These are phyloP conservation scores for Saitozyma sp. DNA, from an alignment of 768 basidiomycete genomes.

Conservation along the genomic window DNA sequence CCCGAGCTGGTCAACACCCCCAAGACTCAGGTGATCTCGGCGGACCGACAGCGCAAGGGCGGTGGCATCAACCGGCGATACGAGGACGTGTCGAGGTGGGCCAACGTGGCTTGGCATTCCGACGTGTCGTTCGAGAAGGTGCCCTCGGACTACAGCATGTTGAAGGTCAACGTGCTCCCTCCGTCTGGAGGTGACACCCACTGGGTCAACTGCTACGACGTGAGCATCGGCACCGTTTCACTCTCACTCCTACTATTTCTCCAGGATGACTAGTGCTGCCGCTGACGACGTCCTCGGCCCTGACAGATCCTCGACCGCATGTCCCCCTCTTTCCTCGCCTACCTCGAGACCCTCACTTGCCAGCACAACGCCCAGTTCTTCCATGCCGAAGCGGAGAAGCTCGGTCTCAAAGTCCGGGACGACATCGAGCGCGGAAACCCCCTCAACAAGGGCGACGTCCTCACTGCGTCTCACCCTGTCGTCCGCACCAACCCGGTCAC, in stretches of 20 bases:
- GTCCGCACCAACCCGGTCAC: conserved; percentile 52
- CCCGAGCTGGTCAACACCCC: conserved; percentile 39
- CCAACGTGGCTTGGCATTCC: conserved; percentile 36
- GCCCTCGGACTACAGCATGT: conserved; percentile 43
- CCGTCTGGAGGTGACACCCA: conserved; percentile 48
- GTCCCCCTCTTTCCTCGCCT: conserved; percentile 39
- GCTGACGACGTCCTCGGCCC: no score
- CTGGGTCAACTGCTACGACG: conserved; percentile 46
- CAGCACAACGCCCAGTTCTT: conserved; percentile 52
- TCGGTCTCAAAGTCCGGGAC: conserved; percentile 41
- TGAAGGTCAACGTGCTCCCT: conserved; percentile 52
- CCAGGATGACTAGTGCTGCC: no score
- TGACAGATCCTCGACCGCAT: conserved; percentile 43
- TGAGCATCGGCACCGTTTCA: not conserved
- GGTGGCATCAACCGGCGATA: conserved; percentile 31
- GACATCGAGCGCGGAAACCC: conserved; percentile 47
- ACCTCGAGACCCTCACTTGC: conserved; percentile 49
- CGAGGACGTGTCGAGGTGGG: conserved; percentile 44
- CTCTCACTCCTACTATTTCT: no score
- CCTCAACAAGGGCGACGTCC: conserved; percentile 48
- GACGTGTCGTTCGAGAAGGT: conserved; percentile 52
- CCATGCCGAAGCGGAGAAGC: conserved; percentile 40
- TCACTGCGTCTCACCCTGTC: conserved; percentile 50
- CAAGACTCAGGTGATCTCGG: conserved; percentile 41
- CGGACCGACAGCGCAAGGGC: conserved; percentile 24